Evolutionary conservation across 2,329 filamentous ascomycete species (phyloP).

Genomic region (Colletotrichum sojae): DNA sequence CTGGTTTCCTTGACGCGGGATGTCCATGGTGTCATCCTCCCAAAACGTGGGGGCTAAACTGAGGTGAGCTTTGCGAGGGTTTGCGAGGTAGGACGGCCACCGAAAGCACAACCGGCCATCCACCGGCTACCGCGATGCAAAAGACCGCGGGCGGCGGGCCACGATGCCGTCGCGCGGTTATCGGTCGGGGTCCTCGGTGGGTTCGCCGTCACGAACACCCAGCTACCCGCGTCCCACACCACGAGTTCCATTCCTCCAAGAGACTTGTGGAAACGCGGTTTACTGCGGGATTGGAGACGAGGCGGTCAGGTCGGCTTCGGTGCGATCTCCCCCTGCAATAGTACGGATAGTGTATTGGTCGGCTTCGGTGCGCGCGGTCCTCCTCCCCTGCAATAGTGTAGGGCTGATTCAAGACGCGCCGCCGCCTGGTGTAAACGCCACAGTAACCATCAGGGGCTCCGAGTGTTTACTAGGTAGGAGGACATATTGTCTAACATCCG

Average conservation of each 20-base stretch:
- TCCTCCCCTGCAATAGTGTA: too few relatives aligned
- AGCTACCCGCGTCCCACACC: constrained; percentile 15
- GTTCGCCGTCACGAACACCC: constrained; percentile 1
- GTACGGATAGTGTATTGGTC: too few relatives aligned
- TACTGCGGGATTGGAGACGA: not conserved
- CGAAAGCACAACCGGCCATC: not conserved
- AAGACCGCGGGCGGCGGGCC: not conserved
- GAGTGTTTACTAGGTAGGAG: too few relatives aligned
- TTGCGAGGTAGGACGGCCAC: too few relatives aligned
- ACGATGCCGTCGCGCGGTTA: constrained; percentile 30
- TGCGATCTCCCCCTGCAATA: too few relatives aligned
- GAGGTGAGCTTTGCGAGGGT: too few relatives aligned
- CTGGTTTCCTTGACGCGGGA: not conserved
- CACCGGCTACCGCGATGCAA: constrained; percentile 24
- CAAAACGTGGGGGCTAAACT: too few relatives aligned
- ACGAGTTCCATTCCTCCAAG: constrained; percentile 8
- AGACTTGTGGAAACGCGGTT: constrained; percentile 5
- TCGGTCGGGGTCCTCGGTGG: constrained; percentile 29
- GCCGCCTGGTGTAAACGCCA: too few relatives aligned
- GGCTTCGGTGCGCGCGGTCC: too few relatives aligned
- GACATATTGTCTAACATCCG: not conserved
- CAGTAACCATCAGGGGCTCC: not conserved
- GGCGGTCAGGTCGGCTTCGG: not conserved
- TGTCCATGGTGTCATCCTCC: not conserved
- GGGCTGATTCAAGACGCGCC: too few relatives aligned